These are phyloP conservation scores for Sarocladiaceae sp. DNA, from an alignment of 2,329 filamentous ascomycete species.

Conservation along the genomic window DNA sequence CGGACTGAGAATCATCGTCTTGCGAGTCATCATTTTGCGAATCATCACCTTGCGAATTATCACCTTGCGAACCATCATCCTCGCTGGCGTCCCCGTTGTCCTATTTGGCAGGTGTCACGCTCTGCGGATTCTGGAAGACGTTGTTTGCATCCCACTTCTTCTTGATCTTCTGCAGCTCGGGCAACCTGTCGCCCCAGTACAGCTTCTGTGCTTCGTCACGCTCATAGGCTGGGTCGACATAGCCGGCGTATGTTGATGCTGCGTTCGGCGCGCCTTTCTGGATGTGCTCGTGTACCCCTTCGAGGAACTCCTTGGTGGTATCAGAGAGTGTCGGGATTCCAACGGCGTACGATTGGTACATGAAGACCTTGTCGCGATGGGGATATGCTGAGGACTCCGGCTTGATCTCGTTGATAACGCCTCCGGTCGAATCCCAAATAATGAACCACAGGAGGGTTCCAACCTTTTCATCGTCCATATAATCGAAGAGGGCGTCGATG, in stretches of 20 bases:
- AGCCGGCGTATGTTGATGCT: constrained; percentile 57
- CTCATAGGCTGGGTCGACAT: constrained; percentile 51
- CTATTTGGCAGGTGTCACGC: constrained; percentile 30
- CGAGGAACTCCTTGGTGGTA: constrained; percentile 46
- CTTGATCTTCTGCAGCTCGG: constrained; percentile 45
- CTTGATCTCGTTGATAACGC: constrained; percentile 53
- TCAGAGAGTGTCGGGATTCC: constrained; percentile 40
- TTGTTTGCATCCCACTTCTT: constrained; percentile 46
- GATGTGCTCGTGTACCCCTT: constrained; percentile 44
- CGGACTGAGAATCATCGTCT: too few species aligned
- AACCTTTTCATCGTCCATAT: constrained; percentile 43
- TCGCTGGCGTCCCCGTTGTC: neutral
- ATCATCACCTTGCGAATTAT: too few species aligned
- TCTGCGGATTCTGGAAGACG: constrained; percentile 57
- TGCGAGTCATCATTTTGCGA: too few species aligned
- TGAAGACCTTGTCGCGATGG: constrained; percentile 61
- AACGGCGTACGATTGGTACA: constrained; percentile 58
- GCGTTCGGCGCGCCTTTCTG: constrained; percentile 30
- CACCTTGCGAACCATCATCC: too few species aligned
- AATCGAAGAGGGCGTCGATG: constrained; percentile 48
- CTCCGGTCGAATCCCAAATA: constrained; percentile 59
- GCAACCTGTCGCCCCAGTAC: constrained; percentile 54
- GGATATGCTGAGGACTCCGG: constrained; percentile 52
- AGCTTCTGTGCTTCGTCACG: constrained; percentile 37
- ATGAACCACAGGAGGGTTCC: constrained; percentile 55